Conservation (phyloP, 2,329 filamentous ascomycete species). For the Bipolaris victoriae region DNA sequence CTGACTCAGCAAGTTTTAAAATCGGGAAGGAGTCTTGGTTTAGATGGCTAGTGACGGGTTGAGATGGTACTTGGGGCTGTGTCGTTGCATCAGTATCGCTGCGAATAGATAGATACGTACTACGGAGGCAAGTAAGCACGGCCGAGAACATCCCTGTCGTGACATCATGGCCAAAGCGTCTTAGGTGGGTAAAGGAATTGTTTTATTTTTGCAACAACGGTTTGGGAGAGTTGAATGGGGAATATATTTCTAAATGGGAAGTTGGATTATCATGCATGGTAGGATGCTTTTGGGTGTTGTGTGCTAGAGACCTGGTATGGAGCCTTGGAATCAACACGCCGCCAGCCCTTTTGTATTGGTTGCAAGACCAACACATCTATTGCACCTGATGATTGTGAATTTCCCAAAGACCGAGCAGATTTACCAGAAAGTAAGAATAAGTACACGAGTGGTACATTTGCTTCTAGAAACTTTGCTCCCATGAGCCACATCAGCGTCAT, state of each 20-base stretch:
- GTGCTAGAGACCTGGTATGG: background rate
- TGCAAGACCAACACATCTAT: background rate
- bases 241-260: background rate
- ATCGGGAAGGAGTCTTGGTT: background rate
- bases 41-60: background rate
- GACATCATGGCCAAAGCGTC: conserved; percentile 7
- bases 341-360: background rate
- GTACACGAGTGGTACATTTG: background rate
- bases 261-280: background rate
- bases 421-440: background rate
- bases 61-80: background rate
- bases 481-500: background rate
- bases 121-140: background rate
- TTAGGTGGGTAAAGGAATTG: background rate
- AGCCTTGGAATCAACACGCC: background rate
- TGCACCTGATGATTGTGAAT: background rate
- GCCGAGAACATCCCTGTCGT: conserved; percentile 11
- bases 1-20: too few relatives aligned
- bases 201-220: background rate
- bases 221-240: background rate
- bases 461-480: background rate
- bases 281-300: background rate
- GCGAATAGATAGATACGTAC: background rate
- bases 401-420: background rate
- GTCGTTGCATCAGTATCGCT: conserved; percentile 16